phyloP scores from a whole-genome alignment of 495 filamentous ascomycete genomes.

The Neurospora sp. region DNA sequence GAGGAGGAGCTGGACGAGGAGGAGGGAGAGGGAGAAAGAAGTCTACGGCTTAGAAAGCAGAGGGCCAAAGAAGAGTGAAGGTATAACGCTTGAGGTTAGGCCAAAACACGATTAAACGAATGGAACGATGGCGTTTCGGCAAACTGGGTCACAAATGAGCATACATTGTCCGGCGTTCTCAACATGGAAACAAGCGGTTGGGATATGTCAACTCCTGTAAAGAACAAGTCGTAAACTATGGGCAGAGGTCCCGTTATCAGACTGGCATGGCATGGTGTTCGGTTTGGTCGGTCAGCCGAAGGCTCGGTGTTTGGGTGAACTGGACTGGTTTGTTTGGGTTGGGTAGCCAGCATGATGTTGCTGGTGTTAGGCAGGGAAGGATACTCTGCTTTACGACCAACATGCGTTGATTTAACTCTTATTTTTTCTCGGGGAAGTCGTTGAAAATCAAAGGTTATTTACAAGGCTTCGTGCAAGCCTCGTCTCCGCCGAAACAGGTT shows the following conservation, averaged over 20 bases:
- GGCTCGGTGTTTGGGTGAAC: neutral
- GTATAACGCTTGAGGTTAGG: neutral
- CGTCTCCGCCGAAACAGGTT: neutral
- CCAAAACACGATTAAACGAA: neutral
- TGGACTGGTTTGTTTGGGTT: neutral
- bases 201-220: neutral
- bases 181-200: neutral
- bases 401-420: neutral
- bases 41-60: neutral
- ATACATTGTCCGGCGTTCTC: neutral
- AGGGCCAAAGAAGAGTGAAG: neutral
- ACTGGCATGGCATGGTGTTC: neutral
- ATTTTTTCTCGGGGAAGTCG: neutral
- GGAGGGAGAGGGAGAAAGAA: neutral
- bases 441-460: neutral
- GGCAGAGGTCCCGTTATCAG: neutral
- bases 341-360: neutral
- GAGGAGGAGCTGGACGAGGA: constrained; percentile 31
- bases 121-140: neutral
- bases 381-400: neutral
- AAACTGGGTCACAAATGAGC: neutral
- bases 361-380: neutral
- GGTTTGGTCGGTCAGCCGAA: neutral
- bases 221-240: neutral
- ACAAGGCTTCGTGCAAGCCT: neutral